Conservation (phyloP, 192 early-diverging fungal genomes). For the Backusella sp. region DNA sequence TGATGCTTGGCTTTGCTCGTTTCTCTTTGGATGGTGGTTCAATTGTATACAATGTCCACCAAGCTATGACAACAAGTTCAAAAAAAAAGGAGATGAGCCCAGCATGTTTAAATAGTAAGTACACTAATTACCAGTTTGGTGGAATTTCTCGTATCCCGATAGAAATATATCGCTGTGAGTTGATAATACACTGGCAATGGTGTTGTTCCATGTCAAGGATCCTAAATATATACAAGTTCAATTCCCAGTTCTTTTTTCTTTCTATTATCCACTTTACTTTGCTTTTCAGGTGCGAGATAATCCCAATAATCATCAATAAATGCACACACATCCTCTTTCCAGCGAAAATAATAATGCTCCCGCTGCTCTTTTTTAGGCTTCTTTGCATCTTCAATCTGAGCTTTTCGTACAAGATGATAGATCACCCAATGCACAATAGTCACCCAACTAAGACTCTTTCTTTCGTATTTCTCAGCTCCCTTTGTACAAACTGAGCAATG, state of each 20-base stretch:
- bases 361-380: slow-evolving; percentile 30
- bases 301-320: slow-evolving; percentile 79
- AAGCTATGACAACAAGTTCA: slow-evolving; percentile 23
- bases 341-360: slow-evolving; percentile 68
- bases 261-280: slow-evolving; percentile 37
- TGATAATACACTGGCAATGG: slow-evolving; percentile 79
- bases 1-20: neutral
- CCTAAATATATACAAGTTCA: slow-evolving; percentile 33
- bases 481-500: slow-evolving; percentile 72
- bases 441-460: slow-evolving; percentile 67
- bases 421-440: slow-evolving; percentile 72
- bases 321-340: slow-evolving; percentile 79
- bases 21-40: slow-evolving; percentile 41
- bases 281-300: slow-evolving; percentile 63
- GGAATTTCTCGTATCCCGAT: slow-evolving; percentile 71
- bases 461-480: slow-evolving; percentile 61
- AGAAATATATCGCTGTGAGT: slow-evolving; percentile 72
- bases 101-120: neutral
- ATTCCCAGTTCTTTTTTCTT: neutral
- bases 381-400: slow-evolving; percentile 34
- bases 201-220: slow-evolving; percentile 84
- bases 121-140: slow-evolving; percentile 59
- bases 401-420: slow-evolving; percentile 61
- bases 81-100: neutral
- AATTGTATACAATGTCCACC: slow-evolving; percentile 51